A percentile compares a stretch with the other conserved stretches of the same genome.
Evolutionary conservation across 2,329 filamentous ascomycete species (phyloP).

Genomic region (Aureobasidium sp.): DNA sequence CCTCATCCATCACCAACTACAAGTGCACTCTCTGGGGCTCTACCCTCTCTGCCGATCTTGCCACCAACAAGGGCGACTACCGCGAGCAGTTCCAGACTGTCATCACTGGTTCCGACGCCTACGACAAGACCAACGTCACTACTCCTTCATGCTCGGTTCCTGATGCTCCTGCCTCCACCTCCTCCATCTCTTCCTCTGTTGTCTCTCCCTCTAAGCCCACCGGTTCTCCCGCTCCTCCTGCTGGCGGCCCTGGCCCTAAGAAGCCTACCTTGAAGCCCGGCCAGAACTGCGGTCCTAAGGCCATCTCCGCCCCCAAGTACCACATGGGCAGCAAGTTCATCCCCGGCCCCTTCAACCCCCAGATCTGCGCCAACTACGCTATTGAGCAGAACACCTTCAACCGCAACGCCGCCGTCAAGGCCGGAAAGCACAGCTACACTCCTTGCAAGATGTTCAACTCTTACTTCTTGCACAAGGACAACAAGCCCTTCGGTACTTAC

Average conservation of each 20-base stretch:
- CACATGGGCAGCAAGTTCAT: conserved; percentile 22
- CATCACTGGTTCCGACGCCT: conserved; percentile 25
- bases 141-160: conserved; percentile 10
- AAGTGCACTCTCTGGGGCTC: conserved; percentile 35
- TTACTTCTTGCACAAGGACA: conserved; percentile 20
- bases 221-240: not conserved
- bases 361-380: conserved; percentile 22
- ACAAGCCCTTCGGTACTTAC: conserved; percentile 19
- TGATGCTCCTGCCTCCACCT: not conserved
- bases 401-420: conserved; percentile 15
- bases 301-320: conserved; percentile 16
- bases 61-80: conserved; percentile 24
- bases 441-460: conserved; percentile 21
- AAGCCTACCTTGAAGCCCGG: conserved; percentile 18
- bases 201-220: not conserved
- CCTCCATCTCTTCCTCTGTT: not conserved
- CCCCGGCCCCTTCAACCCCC: conserved; percentile 22
- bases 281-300: conserved; percentile 20
- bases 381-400: conserved; percentile 20
- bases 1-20: conserved; percentile 32
- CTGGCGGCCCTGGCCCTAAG: not conserved
- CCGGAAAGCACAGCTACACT: conserved; percentile 11
- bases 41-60: conserved; percentile 24
- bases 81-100: conserved; percentile 26
- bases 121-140: conserved; percentile 24